Evolutionary conservation across 768 basidiomycete species (phyloP), one percentile per base, ranked within the genome.

Genomic region (Dacryopinax primogenitus): DNA sequence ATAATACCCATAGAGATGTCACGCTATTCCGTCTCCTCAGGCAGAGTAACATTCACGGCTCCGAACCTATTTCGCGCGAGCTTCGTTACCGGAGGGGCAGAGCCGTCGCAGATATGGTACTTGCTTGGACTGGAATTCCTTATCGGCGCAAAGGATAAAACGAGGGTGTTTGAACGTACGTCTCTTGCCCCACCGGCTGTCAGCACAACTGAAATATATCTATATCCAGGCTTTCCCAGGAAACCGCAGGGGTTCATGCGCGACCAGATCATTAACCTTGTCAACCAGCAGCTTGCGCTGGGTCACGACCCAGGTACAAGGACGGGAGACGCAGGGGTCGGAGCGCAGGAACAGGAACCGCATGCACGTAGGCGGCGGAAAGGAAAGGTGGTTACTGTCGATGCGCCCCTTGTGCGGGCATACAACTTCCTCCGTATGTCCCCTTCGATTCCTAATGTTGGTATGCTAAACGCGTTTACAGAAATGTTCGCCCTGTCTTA

Each of bases 401-500:
- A 96, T 71, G 81, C 90, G 30, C 93, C 94, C 12, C 81, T 97
- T 1, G 82, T 92, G 7, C 83, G 94, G 41, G 71, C 92, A 6
- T 93, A 83, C 76, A 95, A 94, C 70, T 90, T 95, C 69, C 78
- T 97, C 35, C 92, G 93, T 95, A 73, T 71, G 91, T 74, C 3
- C 3, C 26, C 2, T 70, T 2, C 61, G 16, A 62, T 36, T 45
- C 35, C 13, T 33, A 13, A 30, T 37, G 1, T 44, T 21, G 15
- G 63, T 58, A 64, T 62, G 41, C 65, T 45, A 63, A 70, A 32
- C 68, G 63, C 28, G 67, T 1, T 2, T 7, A 18, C 67, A 94
- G 92, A 93, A 73, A 87, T 90, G 79, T 89, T 93, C 83, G 90
- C 91, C 0, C 75, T 96, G 66, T 87, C 90, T 1, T 96, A 96